Conservation (phyloP, 352 stramenopile genomes). For the Phytophthora aleatoria region DNA sequence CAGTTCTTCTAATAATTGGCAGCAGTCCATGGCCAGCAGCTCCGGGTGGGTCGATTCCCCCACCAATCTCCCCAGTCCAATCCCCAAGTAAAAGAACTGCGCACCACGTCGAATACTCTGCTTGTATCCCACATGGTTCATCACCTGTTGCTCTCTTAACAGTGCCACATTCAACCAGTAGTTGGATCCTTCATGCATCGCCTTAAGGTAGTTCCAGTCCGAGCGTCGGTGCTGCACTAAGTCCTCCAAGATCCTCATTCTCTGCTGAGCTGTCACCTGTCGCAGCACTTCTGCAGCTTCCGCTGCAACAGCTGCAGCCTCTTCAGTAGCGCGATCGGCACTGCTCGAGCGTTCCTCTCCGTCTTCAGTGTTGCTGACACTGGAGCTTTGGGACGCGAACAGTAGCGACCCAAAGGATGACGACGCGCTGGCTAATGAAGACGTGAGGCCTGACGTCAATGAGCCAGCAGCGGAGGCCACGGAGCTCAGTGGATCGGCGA, state of each 20-base stretch:
- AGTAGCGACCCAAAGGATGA: constrained; percentile 51
- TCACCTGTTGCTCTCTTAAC: constrained; percentile 68
- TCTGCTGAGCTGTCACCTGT: constrained; percentile 67
- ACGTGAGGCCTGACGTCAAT: constrained; percentile 32
- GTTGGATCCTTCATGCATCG: constrained; percentile 79
- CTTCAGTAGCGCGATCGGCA: constrained; percentile 18
- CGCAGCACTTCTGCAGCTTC: constrained; percentile 35
- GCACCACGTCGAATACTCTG: constrained; percentile 59
- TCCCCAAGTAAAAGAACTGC: constrained; percentile 83
- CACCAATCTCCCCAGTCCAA: constrained; percentile 69
- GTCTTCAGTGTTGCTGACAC: constrained; percentile 15
- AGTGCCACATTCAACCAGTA: constrained; percentile 85
- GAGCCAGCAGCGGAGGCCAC: constrained; percentile 31
- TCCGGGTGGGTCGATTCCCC: constrained; percentile 58
- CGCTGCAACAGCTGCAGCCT: constrained; percentile 18
- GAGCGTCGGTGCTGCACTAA: constrained; percentile 72
- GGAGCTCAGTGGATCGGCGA: constrained; percentile 22
- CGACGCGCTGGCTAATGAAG: constrained; percentile 44
- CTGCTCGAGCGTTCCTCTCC: constrained; percentile 6
- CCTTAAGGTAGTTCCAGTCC: constrained; percentile 84
- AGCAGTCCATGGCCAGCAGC: constrained; percentile 71
- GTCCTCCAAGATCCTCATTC: constrained; percentile 74
- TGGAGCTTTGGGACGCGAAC: constrained; percentile 45
- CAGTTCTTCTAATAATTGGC: constrained; percentile 84
- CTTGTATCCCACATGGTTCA: constrained; percentile 63